Evolutionary conservation across 257 asterid species (phyloP).

Genomic region (Forsythia viridissima): DNA sequence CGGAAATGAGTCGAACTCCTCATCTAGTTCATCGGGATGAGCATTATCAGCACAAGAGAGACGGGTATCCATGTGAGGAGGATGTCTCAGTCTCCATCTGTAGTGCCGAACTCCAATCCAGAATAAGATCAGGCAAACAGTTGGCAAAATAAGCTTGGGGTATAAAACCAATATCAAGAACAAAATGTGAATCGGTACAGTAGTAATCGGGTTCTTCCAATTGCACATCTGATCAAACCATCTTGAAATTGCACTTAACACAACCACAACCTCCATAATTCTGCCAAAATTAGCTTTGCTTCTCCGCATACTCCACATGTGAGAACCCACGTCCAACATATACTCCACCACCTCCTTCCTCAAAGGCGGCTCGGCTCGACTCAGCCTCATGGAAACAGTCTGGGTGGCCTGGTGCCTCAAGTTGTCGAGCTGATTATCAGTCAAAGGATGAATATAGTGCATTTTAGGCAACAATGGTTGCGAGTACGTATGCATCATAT

Average conservation of each 20-base stretch:
- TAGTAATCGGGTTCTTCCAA: constrained; percentile 76
- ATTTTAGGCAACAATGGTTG: constrained; percentile 68
- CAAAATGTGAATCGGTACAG: constrained; percentile 63
- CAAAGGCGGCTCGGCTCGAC: constrained; percentile 78
- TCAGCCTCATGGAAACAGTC: constrained; percentile 61
- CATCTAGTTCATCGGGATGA: constrained; percentile 64
- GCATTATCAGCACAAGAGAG: constrained; percentile 66
- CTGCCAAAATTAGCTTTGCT: constrained; percentile 73
- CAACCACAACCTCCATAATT: constrained; percentile 71
- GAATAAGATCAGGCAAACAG: constrained; percentile 63
- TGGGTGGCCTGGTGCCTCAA: constrained; percentile 76
- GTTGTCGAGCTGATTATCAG: constrained; percentile 61
- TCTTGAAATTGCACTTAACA: constrained; percentile 47
- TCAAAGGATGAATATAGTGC: constrained; percentile 70
- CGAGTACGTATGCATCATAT: constrained; percentile 71
- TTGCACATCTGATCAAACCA: constrained; percentile 76
- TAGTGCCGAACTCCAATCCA: constrained; percentile 69
- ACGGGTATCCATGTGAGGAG: constrained; percentile 74
- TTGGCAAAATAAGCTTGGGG: constrained; percentile 64
- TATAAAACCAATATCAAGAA: constrained; percentile 66
- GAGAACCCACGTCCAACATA: constrained; percentile 73
- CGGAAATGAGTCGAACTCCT: constrained; percentile 73
- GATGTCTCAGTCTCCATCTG: constrained; percentile 71
- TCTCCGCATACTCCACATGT: constrained; percentile 83
- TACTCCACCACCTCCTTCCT: constrained; percentile 77